Evolutionary conservation across 2,329 filamentous ascomycete genomes (phyloP), one percentile per base, ranked within the genome.

Genomic region (Cucurbitaria berberidis): DNA sequence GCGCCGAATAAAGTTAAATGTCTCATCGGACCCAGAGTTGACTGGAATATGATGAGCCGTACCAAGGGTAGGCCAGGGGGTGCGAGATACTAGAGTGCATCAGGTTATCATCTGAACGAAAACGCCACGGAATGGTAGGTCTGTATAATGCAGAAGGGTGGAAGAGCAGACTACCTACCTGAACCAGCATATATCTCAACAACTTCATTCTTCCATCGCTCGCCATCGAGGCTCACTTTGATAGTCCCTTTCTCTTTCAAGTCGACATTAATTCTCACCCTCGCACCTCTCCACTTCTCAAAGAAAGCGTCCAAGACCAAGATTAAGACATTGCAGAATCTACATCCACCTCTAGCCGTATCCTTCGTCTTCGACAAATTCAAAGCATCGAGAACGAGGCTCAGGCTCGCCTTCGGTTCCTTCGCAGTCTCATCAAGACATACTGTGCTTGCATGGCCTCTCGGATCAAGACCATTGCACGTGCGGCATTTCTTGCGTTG

Each of bases 21-120:
- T 69, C 10, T 69, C 68, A 42, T 72, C 70, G 13, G 70, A 72
- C 10, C 70, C 69, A 21, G 70, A 61, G 38, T 69, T 60, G n/a
- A 52, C 29, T 21, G 68, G 68, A 24, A 73, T 69, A 15, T 63
- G 64, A 48, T 66, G 65, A 15, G 68, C 66, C 13, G 55, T 59
- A 13, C 70, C 69, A 9, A 73, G 60, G 9, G 66, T 69, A 26
- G 68, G 61, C 70, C 68, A 73, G 8, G 69, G 68, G 19, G 65
- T 45, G 8, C 66, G 63, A n/a, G 63, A 61, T 46, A 61, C 70
- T 73, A 26, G 2, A 29, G 13, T 10, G 18, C 30, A 55, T 63
- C 43, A 64, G 57, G 39, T n/a, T 44, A 19, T 39, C 19, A 22
- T 22, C 8, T 4, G 19, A 15, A 6, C 15, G 36, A 3, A 22